Base-by-base conservation (phyloP, 1,284 basidiomycete genomes). In the Cryptococcus maquisensis region DNA sequence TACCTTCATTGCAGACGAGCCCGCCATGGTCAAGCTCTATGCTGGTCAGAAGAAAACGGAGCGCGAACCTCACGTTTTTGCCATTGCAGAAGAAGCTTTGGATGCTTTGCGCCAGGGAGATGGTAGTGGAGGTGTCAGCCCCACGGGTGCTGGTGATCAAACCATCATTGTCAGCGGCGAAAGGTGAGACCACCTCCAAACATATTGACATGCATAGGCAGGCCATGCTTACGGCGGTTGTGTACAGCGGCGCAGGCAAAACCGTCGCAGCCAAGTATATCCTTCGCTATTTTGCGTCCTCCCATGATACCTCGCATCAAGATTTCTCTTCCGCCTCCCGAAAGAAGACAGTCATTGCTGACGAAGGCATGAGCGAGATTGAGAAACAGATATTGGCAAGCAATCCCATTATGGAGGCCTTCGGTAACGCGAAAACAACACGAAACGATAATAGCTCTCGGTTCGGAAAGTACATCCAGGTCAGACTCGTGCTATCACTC, bases 251-350 rank as follows among this genome's bases (percentile, higher is more conserved):
- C 78, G 96, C 96, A 49, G 96, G 96, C 54, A 99, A 99, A 81
- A 99, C 96, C 0, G 96, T 98, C 77, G 97, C 94, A 42, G 91
- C 96, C 51, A 99, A 99, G 80, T 96, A 94, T 79, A 98, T 98
- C 74, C 94, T 99, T 86, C 86, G 96, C 57, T 99, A 98, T 78
- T 88, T 99, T 69, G 96, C 96, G 13, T 98, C 95, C 0, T 92
- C 98, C 47, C 94, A 98, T 64, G 92, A 94, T 51, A 91, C 64
- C 76, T 84, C 76, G n/a, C n/a, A n/a, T 68, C 86, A 86, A 77
- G 42, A 18, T 56, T 56, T n/a, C 39, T 52, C n/a, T n/a, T n/a
- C 51, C 15, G 10, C 36, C n/a, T 9, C 42, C 24, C 8, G 6
- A 8, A 9, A 21, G 9, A 23, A 23, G n/a, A 43, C 42, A 3